A percentile compares a stretch with the other conserved stretches of the same genome.
These are phyloP conservation scores for Russula sp. DNA, from an alignment of 768 basidiomycete species.

Conservation along the genomic window DNA sequence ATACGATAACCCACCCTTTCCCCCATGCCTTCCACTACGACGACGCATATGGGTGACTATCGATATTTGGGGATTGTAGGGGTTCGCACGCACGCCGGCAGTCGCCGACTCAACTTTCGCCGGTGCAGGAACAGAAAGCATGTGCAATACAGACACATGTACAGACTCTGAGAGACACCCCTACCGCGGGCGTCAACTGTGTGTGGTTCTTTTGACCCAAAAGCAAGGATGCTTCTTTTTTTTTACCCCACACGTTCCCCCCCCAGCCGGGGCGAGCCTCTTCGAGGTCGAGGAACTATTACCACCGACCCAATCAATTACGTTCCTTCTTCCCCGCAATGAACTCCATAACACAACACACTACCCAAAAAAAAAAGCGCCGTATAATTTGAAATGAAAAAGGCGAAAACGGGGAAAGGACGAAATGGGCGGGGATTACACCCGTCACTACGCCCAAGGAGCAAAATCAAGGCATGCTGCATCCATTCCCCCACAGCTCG, in stretches of 20 bases:
- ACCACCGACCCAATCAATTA: not conserved
- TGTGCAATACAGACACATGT: not conserved
- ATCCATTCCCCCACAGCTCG: not conserved
- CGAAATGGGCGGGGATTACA: not conserved
- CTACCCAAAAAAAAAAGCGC: no score
- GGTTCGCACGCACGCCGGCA: not conserved
- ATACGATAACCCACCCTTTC: not conserved
- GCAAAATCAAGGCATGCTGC: not conserved
- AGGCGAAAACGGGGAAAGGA: not conserved
- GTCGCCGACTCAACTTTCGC: not conserved
- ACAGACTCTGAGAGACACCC: not conserved
- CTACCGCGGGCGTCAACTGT: not conserved
- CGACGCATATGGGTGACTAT: no score
- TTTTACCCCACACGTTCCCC: not conserved
- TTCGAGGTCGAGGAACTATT: not conserved
- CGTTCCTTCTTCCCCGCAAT: no score
- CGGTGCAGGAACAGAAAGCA: not conserved
- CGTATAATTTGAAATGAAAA: not conserved
- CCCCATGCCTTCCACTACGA: not conserved
- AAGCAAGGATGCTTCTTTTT: not conserved
- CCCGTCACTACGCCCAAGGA: not conserved
- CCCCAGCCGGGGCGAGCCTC: not conserved
- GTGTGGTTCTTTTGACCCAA: not conserved
- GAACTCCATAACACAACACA: no score
- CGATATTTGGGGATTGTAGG: not conserved